These are phyloP conservation scores for Leucosporidium creatinivorum DNA, from an alignment of 768 basidiomycete genomes.

Conservation along the genomic window DNA sequence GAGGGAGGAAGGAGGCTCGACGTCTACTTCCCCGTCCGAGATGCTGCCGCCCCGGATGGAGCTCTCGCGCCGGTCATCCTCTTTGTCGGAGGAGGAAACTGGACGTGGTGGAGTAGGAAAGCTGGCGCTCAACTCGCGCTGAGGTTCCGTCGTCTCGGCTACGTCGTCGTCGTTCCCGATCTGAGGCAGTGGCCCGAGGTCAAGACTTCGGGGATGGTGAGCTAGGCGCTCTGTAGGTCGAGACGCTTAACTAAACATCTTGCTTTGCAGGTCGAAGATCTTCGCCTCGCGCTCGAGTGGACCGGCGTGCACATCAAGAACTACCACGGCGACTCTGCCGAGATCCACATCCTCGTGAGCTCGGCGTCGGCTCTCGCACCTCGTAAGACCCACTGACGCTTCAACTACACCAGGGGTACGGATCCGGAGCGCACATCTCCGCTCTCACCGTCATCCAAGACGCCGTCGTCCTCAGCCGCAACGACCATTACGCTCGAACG, in stretches of 20 bases:
- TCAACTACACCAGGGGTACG: slow-evolving; percentile 21
- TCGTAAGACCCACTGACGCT: neutral
- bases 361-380: neutral
- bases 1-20: slow-evolving; percentile 16
- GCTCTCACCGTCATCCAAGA: slow-evolving; percentile 33
- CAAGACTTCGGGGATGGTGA: slow-evolving; percentile 14
- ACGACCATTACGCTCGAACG: slow-evolving; percentile 3
- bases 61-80: slow-evolving; percentile 17
- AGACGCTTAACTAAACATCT: neutral
- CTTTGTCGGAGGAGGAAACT: slow-evolving; percentile 10
- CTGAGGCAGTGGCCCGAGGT: neutral
- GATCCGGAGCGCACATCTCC: slow-evolving; percentile 30
- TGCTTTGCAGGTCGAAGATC: slow-evolving; percentile 23
- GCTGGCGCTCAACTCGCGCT: slow-evolving; percentile 3
- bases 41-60: neutral
- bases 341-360: slow-evolving; percentile 21
- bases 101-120: slow-evolving; percentile 5
- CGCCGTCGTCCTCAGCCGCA: slow-evolving; percentile 33
- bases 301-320: slow-evolving; percentile 13
- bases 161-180: slow-evolving; percentile 27
- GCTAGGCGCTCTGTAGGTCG: neutral
- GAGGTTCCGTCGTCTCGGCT: slow-evolving; percentile 19
- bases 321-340: slow-evolving; percentile 28
- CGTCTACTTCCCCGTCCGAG: slow-evolving; percentile 15
- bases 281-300: slow-evolving; percentile 31